Percentiles rank a stretch among this genome's conserved stretches.
These are phyloP conservation scores for Casuarina glauca DNA, from an alignment of 306 rosid species.

Conservation along the genomic window DNA sequence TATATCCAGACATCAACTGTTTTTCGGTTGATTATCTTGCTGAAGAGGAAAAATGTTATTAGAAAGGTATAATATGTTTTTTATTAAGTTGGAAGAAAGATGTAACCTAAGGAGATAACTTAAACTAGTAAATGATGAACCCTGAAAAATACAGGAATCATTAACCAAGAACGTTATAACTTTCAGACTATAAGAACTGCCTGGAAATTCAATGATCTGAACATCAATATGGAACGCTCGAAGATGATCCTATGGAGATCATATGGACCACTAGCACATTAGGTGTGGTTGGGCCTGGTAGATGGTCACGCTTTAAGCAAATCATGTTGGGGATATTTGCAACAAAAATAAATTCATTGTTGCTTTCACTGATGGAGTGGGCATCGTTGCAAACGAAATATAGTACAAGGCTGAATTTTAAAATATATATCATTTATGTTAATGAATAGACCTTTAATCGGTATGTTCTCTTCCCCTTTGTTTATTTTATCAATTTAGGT, in stretches of 20 bases:
- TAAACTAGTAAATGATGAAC: not conserved
- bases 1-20: not conserved
- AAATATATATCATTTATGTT: not conserved
- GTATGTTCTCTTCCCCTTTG: not conserved
- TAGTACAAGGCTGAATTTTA: not conserved
- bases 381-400: not conserved
- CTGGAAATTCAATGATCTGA: not conserved
- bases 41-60: not conserved
- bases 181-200: not conserved
- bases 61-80: not conserved
- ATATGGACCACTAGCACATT: not conserved
- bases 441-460: not conserved
- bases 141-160: not conserved
- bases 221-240: not conserved
- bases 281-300: not conserved
- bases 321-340: not conserved
- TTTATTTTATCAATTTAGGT: slow-evolving; percentile 35
- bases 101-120: not conserved
- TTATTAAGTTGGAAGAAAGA: not conserved
- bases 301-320: not conserved
- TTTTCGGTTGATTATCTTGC: not conserved
- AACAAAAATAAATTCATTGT: not conserved
- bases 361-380: not conserved
- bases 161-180: not conserved
- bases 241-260: not conserved